These are phyloP conservation scores for Colletotrichum brevisporum DNA, from an alignment of 2,329 filamentous ascomycete genomes.

Conservation along the genomic window DNA sequence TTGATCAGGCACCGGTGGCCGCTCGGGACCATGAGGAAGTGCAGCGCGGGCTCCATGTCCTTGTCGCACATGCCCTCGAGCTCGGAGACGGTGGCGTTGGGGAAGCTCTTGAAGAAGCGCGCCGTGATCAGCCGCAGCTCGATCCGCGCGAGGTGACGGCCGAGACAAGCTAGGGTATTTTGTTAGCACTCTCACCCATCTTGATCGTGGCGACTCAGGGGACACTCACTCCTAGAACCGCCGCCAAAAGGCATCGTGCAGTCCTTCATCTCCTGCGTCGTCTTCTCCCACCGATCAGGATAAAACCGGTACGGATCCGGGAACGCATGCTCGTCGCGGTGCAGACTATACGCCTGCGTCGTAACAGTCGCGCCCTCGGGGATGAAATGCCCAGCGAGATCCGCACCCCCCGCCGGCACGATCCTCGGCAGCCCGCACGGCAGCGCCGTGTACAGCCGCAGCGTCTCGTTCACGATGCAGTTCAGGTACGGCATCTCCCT, in stretches of 20 bases:
- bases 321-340: constrained; percentile 59
- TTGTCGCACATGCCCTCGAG: constrained; percentile 53
- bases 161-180: constrained; percentile 59
- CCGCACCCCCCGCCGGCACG: constrained; percentile 56
- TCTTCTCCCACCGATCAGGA: constrained; percentile 24
- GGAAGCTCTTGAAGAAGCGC: constrained; percentile 65
- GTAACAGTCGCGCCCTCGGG: constrained; percentile 56
- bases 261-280: constrained; percentile 57
- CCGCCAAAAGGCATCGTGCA: constrained; percentile 68
- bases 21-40: constrained; percentile 52
- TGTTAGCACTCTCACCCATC: neutral
- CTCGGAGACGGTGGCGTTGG: constrained; percentile 46
- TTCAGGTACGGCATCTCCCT: constrained; percentile 58
- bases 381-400: constrained; percentile 55
- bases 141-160: constrained; percentile 70
- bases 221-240: constrained; percentile 49
- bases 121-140: constrained; percentile 67
- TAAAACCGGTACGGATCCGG: constrained; percentile 52
- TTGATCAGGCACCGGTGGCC: constrained; percentile 50
- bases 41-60: constrained; percentile 52
- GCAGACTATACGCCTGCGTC: constrained; percentile 62
- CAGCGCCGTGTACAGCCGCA: constrained; percentile 59
- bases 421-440: constrained; percentile 56
- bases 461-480: constrained; percentile 59
- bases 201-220: too few species aligned